Base-by-base conservation (phyloP, 441 rosid species). In the Monsonia emarginata region DNA sequence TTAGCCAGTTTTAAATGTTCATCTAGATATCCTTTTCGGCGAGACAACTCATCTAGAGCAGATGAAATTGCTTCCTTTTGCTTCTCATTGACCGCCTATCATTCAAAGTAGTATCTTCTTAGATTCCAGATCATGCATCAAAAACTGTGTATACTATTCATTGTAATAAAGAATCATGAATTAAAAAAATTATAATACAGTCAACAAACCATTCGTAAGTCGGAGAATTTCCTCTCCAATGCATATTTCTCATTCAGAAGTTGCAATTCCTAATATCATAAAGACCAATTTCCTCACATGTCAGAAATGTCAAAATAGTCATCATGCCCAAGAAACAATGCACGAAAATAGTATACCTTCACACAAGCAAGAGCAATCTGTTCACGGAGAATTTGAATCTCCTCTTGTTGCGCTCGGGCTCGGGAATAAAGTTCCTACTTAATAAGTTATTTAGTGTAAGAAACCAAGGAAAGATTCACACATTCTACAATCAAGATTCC, bases 11-110 rank as follows among this genome's bases (percentile, higher is more conserved):
- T 91, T 64, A 88, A 82, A 71, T 88, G 89, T 72, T 78, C 84
- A 73, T 94, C 96, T 65, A 91, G 88, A 76, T 86, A 90, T 31
- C 88, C 90, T 85, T 89, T 89, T 74, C 99, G 77, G 62, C 64
- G 85, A 68, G 81, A 86, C 73, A 94, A 69, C 63, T 88, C 94
- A 77, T 84, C 84, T 75, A 82, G 78, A 4, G 97, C 90, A 11
- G 96, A 84, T 21, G 84, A 80, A 42, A 88, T 76, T 31, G 87
- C 86, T 78, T 94, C 99, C 60, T 82, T 86, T 77, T 91, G 90
- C 76, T 86, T 91, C 75, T 94, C 97, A 81, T 91, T 92, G 66
- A 88, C 79, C 59, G 87, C 99, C 99, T 94, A 74, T 67, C 68
- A 74, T 25, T 59, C 76, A 70, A 80, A 73, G 70, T n/a, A 73